Percentiles rank a stretch among this genome's conserved stretches.
These are phyloP conservation scores for Monosporozyma unispora DNA, from an alignment of 805 yeast genomes.

Conservation along the genomic window DNA sequence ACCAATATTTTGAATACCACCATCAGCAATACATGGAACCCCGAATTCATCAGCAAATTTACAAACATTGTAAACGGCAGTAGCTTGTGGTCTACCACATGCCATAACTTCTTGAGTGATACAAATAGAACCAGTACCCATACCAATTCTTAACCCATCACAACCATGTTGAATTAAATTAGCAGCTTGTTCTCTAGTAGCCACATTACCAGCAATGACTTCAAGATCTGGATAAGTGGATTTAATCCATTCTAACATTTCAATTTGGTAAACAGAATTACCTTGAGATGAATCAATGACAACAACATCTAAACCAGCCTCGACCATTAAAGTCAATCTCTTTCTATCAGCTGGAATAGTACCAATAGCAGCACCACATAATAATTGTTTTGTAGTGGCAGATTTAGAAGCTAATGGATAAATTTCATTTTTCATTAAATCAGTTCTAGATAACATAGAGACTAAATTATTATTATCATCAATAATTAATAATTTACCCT, in stretches of 20 bases:
- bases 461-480: constrained; percentile 69
- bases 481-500: constrained; percentile 94
- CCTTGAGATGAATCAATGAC: constrained; percentile 96
- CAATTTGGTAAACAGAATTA: constrained; percentile 88
- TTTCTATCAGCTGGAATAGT: constrained; percentile 82
- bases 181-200: constrained; percentile 98
- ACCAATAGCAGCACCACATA: constrained; percentile 98
- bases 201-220: constrained; percentile 97
- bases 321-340: constrained; percentile 77
- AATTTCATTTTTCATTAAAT: constrained; percentile 88
- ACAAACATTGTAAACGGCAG: constrained; percentile 91
- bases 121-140: constrained; percentile 99
- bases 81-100: constrained; percentile 99
- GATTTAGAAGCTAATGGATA: constrained; percentile 95
- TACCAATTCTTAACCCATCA: constrained; percentile 96
- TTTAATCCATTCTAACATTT: constrained; percentile 91
- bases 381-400: constrained; percentile 82
- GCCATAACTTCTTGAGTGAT: constrained; percentile 99
- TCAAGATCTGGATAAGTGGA: constrained; percentile 66
- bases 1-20: constrained; percentile 98
- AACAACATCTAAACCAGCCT: constrained; percentile 95
- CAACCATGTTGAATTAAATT: constrained; percentile 90
- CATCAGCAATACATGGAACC: constrained; percentile 98
- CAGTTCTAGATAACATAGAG: constrained; percentile 88
- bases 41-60: constrained; percentile 93